Base-by-base conservation (phyloP, 2,329 filamentous ascomycete genomes). In the Microcyclospora tardicrescens region DNA sequence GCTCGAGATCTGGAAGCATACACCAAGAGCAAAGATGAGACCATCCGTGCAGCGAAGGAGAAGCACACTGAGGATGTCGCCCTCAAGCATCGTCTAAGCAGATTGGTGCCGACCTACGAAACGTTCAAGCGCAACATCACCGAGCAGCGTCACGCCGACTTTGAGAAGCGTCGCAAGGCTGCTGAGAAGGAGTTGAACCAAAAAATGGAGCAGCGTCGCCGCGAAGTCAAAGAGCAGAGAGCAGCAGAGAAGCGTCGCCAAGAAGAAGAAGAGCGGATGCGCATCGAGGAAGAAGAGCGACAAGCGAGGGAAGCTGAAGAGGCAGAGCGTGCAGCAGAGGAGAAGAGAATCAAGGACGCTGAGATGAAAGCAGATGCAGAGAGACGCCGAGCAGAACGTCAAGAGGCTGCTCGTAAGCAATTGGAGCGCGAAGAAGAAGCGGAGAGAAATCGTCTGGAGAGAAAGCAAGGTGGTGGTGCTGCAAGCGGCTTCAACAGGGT, bases 21-120 rank as follows among this genome's bases (percentile, higher is more conserved):
- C 59, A 84, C 96, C 56, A 70, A 74, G 56, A 72, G 74, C 52
- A 93, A 83, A 68, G 69, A 68, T 15, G 77, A 93, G 64, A 87
- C 81, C 5, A 72, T 95, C 36, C 71, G 73, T 58, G 84, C 91
- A 48, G 70, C 87, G 16, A 77, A 94, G 68, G 68, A 73, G 52
- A 95, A 93, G 69, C 91, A 96, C 71, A 84, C 81, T 64, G 84
- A 87, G 59, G 86, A 84, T 45, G 81, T 98, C 38, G 83, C 86
- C 52, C 76, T 98, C 52, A 96, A 96, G 75, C 81, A 93, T 63
- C 83, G 91, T 58, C 77, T 98, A 37, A 80, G 74, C 56, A 78
- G 87, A 45, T 73, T 98, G 39, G 81, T 96, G 47, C 74, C 79
- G n/a, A 63, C 72, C 38, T 98, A 94, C 65, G 85, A 91, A 61